Evolutionary conservation across 1,284 basidiomycete species (phyloP), one percentile per base, ranked within the genome.

Genomic region (Rhodotorula sp.): DNA sequence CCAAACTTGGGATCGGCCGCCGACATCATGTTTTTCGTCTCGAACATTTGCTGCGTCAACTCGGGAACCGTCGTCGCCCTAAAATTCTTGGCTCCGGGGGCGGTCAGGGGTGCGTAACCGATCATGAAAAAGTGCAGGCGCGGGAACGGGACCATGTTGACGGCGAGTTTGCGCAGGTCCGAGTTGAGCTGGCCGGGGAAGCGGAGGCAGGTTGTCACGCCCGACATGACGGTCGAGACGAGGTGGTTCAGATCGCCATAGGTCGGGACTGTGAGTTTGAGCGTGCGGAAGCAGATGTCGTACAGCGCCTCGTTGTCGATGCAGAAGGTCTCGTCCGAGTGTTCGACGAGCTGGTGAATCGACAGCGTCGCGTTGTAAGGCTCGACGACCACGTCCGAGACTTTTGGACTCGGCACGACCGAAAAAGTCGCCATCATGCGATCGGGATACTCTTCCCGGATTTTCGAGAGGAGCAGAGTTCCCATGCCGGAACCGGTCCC

Each of bases 111-210:
- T 71, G 96, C 95, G 79, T 93, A 97, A 76, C 95, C 95, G 78
- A 93, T 93, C 90, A 97, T 93, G 88, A 98, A 97, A 88, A 98
- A 97, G 84, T 98, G 96, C 59, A 98, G 90, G 90, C 95, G 74
- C 51, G 78, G 78, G 75, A 78, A 79, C 49, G 78, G 78, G 21
- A 82, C 80, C 93, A 98, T 94, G 90, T 98, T 98, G 82, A 97
- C 95, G 76, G 94, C 94, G 77, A 98, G 86, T 85, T 98, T 98
- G 67, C 73, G 87, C 67, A 98, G 87, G 81, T 98, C 95, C 67
- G 95, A 97, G 88, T 97, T 98, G 80, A 98, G 89, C 84, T 71
- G 93, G 86, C 95, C 96, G 80, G 95, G 95, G 93, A 99, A 98
- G 72, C 93, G 93, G 83, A 97, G 85, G 82, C 91, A 94, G 73